Evolutionary conservation across 75 land plant genomes (phyloP), one percentile per base, ranked within the genome.

Genomic region (Chamaecyparis obtusa): DNA sequence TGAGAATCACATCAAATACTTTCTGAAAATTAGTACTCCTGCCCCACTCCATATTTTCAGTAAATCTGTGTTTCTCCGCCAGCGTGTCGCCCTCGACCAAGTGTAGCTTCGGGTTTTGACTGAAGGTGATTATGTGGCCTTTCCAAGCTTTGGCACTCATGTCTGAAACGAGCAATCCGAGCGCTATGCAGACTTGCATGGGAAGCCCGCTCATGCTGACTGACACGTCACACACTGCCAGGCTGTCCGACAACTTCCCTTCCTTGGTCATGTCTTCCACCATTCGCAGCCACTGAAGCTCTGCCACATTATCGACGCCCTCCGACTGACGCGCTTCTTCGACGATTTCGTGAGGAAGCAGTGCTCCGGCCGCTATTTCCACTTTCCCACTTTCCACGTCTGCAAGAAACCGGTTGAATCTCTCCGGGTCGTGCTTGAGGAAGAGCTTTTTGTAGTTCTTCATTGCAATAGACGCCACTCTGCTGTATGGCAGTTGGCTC

Each of bases 391-490:
- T 83, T 84, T 77, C 67, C 24, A 95, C 96, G 27, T 90, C 87
- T 44, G 83, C 87, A 3, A 95, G 90, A 74, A 84, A 95, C 37
- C 84, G 55, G 21, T 21, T 78, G 87, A 94, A 95, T 6, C 96
- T 85, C 7, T 83, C 89, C 37, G 33, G 57, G 71, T 96, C 96
- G 84, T 96, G 94, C 88, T 92, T 90, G 86, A 36, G 10, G 83
- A 96, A 96, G 17, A 88, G 43, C 3, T 90, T 87, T 80, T 90
- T 94, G 89, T 96, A 92, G 16, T 49, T 80, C 79, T 89, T 93
- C 97, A 95, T 96, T 10, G 96, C 97, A 3, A 96, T 95, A 9
- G 96, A 96, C 14, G 95, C 88, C 27, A 95, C 96, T 11, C 97
- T 88, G 37, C 90, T 83, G 87, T 96, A 96, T 1, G 93, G 94